Percentiles rank a stretch among this genome's conserved stretches.
phyloP scores from a whole-genome alignment of 2,329 filamentous ascomycete genomes.

The Furcasterigmium furcatum region DNA sequence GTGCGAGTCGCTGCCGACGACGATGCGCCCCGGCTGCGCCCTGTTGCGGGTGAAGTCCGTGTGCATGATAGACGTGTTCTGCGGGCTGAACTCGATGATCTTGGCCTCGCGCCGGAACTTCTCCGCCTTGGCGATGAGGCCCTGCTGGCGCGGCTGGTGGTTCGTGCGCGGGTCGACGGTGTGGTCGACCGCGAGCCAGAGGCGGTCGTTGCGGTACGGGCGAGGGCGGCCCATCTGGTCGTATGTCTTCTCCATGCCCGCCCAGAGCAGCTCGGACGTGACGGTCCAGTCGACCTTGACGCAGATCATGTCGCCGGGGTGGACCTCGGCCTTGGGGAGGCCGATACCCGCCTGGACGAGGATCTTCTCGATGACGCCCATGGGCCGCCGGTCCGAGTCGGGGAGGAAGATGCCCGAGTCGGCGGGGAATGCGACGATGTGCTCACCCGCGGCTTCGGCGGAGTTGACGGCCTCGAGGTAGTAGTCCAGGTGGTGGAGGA shows the following conservation, averaged over 20 bases:
- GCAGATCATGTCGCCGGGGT: conserved; percentile 33
- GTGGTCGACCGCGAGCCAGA: conserved; percentile 48
- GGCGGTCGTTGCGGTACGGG: conserved; percentile 45
- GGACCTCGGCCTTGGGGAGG: conserved; percentile 22
- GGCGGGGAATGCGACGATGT: not conserved
- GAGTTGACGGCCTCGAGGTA: conserved; percentile 12
- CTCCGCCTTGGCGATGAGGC: conserved; percentile 3
- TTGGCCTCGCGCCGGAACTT: not conserved
- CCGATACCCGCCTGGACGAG: conserved; percentile 32
- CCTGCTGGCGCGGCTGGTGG: not conserved
- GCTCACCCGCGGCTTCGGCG: conserved; percentile 3
- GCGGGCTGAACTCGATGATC: not conserved
- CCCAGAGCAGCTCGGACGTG: conserved; percentile 38
- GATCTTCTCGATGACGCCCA: conserved; percentile 41
- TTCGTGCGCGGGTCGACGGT: conserved; percentile 34
- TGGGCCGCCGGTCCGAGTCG: conserved; percentile 16
- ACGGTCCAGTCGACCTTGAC: conserved; percentile 42
- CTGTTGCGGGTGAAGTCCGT: conserved; percentile 44
- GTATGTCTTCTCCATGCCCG: conserved; percentile 36
- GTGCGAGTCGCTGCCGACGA: conserved; percentile 41
- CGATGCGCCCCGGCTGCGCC: conserved; percentile 38
- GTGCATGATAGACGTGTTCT: conserved; percentile 6
- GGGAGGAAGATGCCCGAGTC: not conserved
- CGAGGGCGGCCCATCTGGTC: conserved; percentile 32
- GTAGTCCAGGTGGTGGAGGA: conserved; percentile 9